A percentile compares a stretch with the other conserved stretches of the same genome.
Evolutionary conservation across 176 grass and related monocot species (phyloP).

Genomic region (Microstegium vimineum): DNA sequence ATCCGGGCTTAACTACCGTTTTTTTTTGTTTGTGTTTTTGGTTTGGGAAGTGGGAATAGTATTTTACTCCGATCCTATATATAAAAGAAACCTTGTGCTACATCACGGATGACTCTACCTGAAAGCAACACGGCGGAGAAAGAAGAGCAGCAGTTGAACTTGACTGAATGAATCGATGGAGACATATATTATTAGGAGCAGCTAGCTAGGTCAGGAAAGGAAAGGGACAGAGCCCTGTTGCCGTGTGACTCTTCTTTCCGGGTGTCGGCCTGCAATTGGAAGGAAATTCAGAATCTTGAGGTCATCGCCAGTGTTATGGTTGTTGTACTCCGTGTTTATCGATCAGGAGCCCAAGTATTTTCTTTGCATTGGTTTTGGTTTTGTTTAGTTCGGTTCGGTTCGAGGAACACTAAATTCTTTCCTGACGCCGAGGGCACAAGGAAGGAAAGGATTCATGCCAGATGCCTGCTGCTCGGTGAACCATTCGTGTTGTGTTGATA

Average conservation of each 20-base stretch:
- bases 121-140: constrained; percentile 26
- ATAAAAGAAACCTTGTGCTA: background rate
- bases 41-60: background rate
- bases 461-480: background rate
- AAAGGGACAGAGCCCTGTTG: background rate
- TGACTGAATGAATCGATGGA: background rate
- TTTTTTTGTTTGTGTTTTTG: background rate
- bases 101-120: background rate
- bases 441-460: background rate
- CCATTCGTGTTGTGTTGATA: background rate
- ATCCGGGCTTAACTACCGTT: background rate
- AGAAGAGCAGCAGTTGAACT: background rate
- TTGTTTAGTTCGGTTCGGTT: constrained; percentile 5
- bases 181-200: background rate
- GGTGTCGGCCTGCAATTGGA: background rate
- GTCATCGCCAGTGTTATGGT: background rate
- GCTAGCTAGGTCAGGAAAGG: background rate
- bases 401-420: background rate
- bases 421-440: background rate
- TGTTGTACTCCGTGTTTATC: background rate
- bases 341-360: background rate
- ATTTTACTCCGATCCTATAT: too few relatives aligned
- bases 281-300: background rate
- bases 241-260: background rate
- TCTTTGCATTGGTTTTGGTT: background rate